Evolutionary conservation across 139 green algal species (phyloP).

Genomic region (Tetradesmus lagerheimii): DNA sequence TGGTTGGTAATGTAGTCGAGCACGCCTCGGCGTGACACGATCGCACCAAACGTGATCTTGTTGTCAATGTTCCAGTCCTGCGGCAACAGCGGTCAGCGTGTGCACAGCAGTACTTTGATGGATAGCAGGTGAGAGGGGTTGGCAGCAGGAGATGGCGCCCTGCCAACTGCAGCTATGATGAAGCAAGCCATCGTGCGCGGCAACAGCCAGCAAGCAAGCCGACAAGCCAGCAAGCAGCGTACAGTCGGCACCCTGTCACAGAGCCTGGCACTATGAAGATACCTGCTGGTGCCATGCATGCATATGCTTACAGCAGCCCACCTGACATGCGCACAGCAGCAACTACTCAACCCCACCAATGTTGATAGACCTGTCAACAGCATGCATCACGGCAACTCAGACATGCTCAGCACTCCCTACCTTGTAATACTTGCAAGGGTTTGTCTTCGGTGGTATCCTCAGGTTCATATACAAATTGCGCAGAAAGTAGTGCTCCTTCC

Average conservation of each 20-base stretch:
- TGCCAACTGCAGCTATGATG: too few species aligned
- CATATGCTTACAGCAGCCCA: too few species aligned
- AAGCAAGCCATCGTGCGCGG: too few species aligned
- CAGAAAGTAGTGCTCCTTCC: slow-evolving; percentile 50
- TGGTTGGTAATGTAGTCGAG: slow-evolving; percentile 6
- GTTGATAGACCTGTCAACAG: not conserved
- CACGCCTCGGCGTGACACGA: slow-evolving; percentile 1
- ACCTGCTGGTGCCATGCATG: too few species aligned
- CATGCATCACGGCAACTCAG: not conserved
- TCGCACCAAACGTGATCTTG: slow-evolving; percentile 23
- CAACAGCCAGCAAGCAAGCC: not conserved
- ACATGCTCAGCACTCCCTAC: not conserved
- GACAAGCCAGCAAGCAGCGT: not conserved
- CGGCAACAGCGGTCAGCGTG: not conserved
- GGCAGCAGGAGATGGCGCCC: too few species aligned
- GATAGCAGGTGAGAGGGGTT: too few species aligned
- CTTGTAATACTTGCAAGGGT: slow-evolving; percentile 42
- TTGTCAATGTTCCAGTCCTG: slow-evolving; percentile 42
- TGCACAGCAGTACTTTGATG: too few species aligned
- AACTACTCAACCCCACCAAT: too few species aligned
- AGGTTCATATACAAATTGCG: slow-evolving; percentile 50
- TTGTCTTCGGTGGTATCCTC: slow-evolving; percentile 21
- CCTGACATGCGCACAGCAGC: too few species aligned
- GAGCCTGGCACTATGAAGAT: too few species aligned
- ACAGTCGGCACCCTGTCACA: too few species aligned